Evolutionary conservation across 1,139 yeast species (phyloP).

Genomic region (Yamadazyma epiphylla): DNA sequence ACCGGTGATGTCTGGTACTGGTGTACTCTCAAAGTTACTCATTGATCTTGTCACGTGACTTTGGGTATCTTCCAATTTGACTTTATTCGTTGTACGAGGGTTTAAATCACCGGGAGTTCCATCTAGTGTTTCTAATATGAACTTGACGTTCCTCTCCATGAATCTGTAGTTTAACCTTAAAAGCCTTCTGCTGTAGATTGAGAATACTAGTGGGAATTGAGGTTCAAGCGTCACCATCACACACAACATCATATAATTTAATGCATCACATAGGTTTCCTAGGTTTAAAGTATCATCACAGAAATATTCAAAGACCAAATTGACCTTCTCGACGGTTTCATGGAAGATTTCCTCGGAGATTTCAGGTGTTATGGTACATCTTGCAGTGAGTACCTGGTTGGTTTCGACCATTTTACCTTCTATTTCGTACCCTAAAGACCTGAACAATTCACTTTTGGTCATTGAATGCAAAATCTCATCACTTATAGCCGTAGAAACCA

Average conservation of each 20-base stretch:
- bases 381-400: background rate
- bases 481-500: too few species aligned
- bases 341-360: conserved; percentile 7
- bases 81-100: too few species aligned
- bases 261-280: conserved; percentile 12
- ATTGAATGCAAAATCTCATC: too few species aligned
- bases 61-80: too few species aligned
- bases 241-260: conserved; percentile 28
- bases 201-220: conserved; percentile 32
- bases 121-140: too few species aligned
- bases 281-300: conserved; percentile 1
- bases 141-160: conserved; percentile 10
- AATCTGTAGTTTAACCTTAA: conserved; percentile 23
- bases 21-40: too few species aligned
- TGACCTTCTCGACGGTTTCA: conserved; percentile 1
- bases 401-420: conserved; percentile 4
- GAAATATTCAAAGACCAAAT: conserved; percentile 2
- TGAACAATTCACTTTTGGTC: conserved; percentile 9
- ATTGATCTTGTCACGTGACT: too few species aligned
- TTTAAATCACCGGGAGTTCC: too few species aligned
- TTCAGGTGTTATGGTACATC: background rate
- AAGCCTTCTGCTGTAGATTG: conserved; percentile 29
- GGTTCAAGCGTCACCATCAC: conserved; percentile 27
- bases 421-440: conserved; percentile 6
- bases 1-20: too few species aligned